Evolutionary conservation across 225 moss, liverwort and hornwort species (phyloP), one percentile per base, ranked within the genome.

Genomic region (Asterella californica): DNA sequence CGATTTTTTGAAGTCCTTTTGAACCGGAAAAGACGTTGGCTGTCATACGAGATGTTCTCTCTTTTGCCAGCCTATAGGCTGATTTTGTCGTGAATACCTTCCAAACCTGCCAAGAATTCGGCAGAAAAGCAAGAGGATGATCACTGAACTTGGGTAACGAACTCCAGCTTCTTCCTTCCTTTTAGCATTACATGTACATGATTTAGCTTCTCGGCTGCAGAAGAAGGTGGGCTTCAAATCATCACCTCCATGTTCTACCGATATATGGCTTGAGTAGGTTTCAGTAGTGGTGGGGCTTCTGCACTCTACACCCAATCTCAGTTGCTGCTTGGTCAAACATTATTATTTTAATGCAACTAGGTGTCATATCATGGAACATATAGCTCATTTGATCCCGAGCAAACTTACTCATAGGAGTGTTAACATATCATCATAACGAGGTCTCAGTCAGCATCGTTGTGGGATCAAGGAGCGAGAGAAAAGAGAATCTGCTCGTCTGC

Each of bases 71-170:
- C 68, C 37, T 68, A 29, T 68, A 36, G 68, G 15, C 0, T 38
- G 37, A 6, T 68, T 68, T 68, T 68, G 68, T 68, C 68, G 36
- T 38, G 37, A 15, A 68, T 68, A 68, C 68, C 36, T 68, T 68
- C 68, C 68, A 68, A 68, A 68, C 37, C 68, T n/a, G n/a, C n/a
- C n/a, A n/a, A n/a, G n/a, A n/a, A n/a, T n/a, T n/a, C n/a, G 29
- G 68, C n/a, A 37, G 68, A 38, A 68, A 38, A 68, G 68, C 68
- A 9, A 12, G 68, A 68, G 68, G 68, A 68, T 37, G 68, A 68
- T 29, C 36, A 68, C 15, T 36, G 17, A 11, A 15, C 37, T 36
- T n/a, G n/a, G n/a, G 68, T 68, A 68, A 68, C 68, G 68, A 68
- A 68, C 68, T 22, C 36, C 36, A 68, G 37, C 37, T 68, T 68